Percentiles rank a stretch among this genome's conserved stretches.
phyloP scores from a whole-genome alignment of 441 rosid species.

The Pelargonium myrrhifolium region DNA sequence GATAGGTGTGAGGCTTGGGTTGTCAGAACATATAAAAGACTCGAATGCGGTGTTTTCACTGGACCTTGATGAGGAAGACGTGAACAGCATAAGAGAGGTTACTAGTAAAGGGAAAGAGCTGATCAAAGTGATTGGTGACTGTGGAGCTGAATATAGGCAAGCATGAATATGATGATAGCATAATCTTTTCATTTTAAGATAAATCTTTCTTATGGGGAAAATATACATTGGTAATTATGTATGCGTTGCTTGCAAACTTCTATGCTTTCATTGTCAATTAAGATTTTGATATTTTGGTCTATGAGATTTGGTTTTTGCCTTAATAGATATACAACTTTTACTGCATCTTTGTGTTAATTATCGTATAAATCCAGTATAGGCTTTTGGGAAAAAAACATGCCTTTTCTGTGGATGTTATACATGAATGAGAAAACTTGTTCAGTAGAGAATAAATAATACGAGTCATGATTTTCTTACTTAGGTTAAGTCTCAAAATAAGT shows the following conservation, averaged over 20 bases:
- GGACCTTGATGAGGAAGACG: constrained; percentile 43
- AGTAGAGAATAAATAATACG: too few relatives aligned
- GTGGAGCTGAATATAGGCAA: constrained; percentile 79
- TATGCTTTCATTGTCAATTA: neutral
- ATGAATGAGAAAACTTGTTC: too few relatives aligned
- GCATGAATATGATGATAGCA: neutral
- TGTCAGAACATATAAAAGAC: constrained; percentile 65
- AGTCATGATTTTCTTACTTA: too few relatives aligned
- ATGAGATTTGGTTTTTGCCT: neutral
- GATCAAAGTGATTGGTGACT: constrained; percentile 76
- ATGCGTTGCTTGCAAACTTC: neutral
- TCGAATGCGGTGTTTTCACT: constrained; percentile 63
- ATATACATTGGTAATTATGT: neutral
- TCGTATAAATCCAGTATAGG: too few relatives aligned
- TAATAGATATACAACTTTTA: neutral
- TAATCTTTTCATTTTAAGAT: neutral
- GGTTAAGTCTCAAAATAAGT: too few relatives aligned
- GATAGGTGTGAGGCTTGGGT: constrained; percentile 31
- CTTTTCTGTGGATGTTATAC: too few relatives aligned
- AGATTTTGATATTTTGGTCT: neutral
- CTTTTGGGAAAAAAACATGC: too few relatives aligned
- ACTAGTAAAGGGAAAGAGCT: constrained; percentile 61
- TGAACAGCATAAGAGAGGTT: constrained; percentile 28
- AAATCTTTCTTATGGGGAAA: neutral
- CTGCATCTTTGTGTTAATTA: too few relatives aligned